Conservation (phyloP, 2,329 filamentous ascomycete species). For the Pyrenochaeta sp. region DNA sequence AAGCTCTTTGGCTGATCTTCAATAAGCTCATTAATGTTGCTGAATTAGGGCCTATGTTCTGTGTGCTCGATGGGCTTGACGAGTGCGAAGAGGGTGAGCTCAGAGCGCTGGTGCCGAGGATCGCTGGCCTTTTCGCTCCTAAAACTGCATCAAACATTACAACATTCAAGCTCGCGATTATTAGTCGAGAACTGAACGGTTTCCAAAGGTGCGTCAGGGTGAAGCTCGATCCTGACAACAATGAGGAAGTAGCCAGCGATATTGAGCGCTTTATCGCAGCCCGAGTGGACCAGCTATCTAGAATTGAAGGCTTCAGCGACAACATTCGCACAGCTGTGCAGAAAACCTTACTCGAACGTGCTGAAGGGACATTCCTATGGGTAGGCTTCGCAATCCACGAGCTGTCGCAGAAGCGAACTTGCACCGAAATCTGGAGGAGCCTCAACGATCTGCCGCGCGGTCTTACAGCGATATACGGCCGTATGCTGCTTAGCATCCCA, state of each 20-base stretch:
- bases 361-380: conserved; percentile 48
- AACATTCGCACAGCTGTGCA: conserved; percentile 14
- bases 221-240: conserved; percentile 32
- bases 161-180: conserved; percentile 28
- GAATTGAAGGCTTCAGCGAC: conserved; percentile 12
- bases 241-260: conserved; percentile 27
- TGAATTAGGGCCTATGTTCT: conserved; percentile 19
- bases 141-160: background rate
- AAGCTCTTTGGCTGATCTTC: conserved; percentile 31
- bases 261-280: conserved; percentile 34
- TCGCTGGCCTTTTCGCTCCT: conserved; percentile 13
- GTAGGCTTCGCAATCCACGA: conserved; percentile 34
- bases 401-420: conserved; percentile 16
- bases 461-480: conserved; percentile 36
- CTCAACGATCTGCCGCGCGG: conserved; percentile 31
- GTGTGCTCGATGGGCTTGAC: conserved; percentile 42
- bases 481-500: conserved; percentile 38
- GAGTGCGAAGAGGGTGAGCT: conserved; percentile 28
- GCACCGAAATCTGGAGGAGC: conserved; percentile 8
- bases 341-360: conserved; percentile 22
- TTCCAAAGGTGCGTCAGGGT: conserved; percentile 24
- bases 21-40: conserved; percentile 17
- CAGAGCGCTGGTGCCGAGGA: conserved; percentile 11
- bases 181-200: conserved; percentile 26
- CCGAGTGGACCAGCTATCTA: conserved; percentile 29